phyloP scores from a whole-genome alignment of 2,329 filamentous ascomycete genomes.

The Biscogniauxia mediterranea region DNA sequence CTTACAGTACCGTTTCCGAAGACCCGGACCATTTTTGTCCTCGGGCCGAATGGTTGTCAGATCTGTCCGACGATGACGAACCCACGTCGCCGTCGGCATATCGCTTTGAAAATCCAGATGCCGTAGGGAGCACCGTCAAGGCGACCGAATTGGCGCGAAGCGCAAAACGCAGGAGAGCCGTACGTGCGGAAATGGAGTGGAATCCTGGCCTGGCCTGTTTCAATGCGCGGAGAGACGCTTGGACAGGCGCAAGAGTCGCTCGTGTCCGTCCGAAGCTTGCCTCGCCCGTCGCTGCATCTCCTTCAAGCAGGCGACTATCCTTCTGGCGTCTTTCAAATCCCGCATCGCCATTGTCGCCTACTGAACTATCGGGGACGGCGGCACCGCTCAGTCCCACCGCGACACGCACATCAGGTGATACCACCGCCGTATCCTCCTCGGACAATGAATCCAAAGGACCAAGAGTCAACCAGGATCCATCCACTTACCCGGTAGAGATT shows the following conservation, averaged over 20 bases:
- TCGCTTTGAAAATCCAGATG: constrained; percentile 50
- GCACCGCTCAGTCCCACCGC: constrained; percentile 28
- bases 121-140: constrained; percentile 43
- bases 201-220: constrained; percentile 84
- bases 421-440: constrained; percentile 41
- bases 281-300: constrained; percentile 35
- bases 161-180: constrained; percentile 54
- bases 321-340: constrained; percentile 47
- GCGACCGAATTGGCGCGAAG: constrained; percentile 47
- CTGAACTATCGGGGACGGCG: constrained; percentile 20
- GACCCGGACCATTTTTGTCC: constrained; percentile 50
- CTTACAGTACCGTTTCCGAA: constrained; percentile 46
- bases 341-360: constrained; percentile 36
- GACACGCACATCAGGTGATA: constrained; percentile 33
- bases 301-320: constrained; percentile 48
- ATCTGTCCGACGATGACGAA: constrained; percentile 51
- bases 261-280: constrained; percentile 50
- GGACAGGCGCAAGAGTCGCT: constrained; percentile 73
- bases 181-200: constrained; percentile 68
- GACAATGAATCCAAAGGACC: constrained; percentile 40
- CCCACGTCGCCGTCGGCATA: constrained; percentile 43
- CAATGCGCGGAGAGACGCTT: constrained; percentile 72
- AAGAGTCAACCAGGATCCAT: constrained; percentile 35
- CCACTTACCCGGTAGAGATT: constrained; percentile 53
- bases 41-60: constrained; percentile 56